Percentiles rank a stretch among this genome's conserved stretches.
These are phyloP conservation scores for Austropuccinia psidii DNA, from an alignment of 1,284 basidiomycete species.

Conservation along the genomic window DNA sequence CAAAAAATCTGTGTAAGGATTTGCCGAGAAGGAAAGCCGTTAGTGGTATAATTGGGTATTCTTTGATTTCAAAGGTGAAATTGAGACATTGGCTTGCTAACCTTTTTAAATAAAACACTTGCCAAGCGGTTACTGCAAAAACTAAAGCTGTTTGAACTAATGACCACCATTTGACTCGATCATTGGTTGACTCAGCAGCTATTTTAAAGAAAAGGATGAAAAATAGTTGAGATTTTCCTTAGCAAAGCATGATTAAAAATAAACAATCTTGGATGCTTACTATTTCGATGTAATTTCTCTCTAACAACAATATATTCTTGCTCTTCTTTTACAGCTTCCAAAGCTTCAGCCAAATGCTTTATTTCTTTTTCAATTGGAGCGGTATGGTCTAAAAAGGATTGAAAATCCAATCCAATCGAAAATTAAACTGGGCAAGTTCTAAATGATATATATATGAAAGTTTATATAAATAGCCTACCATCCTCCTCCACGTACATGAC, in stretches of 20 bases:
- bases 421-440: too few species aligned
- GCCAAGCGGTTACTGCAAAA: constrained; percentile 86
- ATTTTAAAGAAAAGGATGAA: neutral
- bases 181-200: constrained; percentile 58
- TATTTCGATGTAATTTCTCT: constrained; percentile 86
- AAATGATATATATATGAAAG: constrained; percentile 15
- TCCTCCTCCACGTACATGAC: constrained; percentile 85
- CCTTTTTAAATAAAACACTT: constrained; percentile 94
- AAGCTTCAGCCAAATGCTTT: constrained; percentile 69
- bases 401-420: neutral
- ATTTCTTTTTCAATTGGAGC: constrained; percentile 96
- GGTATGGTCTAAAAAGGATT: constrained; percentile 50
- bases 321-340: constrained; percentile 92
- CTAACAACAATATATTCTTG: constrained; percentile 96
- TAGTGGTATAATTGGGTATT: neutral
- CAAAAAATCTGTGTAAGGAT: constrained; percentile 68
- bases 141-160: constrained; percentile 80
- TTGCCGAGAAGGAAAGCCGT: constrained; percentile 6
- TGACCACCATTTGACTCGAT: constrained; percentile 98
- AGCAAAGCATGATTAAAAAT: neutral
- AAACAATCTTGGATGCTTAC: constrained; percentile 44
- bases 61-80: neutral
- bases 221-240: neutral
- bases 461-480: too few species aligned
- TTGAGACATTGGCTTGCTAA: constrained; percentile 43